Evolutionary conservation across 768 basidiomycete species (phyloP), one percentile per base, ranked within the genome.

Genomic region (Cystobasidium tubakii): DNA sequence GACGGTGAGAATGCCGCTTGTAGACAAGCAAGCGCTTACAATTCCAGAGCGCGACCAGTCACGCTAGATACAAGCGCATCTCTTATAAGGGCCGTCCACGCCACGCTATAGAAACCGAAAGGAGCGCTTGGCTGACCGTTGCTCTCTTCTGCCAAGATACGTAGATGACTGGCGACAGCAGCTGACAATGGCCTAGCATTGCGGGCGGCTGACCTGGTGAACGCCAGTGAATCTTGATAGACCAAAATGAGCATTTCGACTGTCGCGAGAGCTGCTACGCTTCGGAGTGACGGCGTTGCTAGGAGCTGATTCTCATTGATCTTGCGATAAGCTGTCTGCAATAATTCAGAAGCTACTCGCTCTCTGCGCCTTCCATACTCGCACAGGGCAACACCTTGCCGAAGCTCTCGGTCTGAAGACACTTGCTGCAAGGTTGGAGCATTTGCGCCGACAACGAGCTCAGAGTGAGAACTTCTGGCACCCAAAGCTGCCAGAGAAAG

Each of bases 221-320:
- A 57, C 10, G 36, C 15, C 19, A 71, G 29, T 29, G 69, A 55
- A 44, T 71, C 54, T 23, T 34, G 23, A 27, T 33, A 71, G 1
- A 62, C 69, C 33, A 60, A 19, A n/a, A 71, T 55, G n/a, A 71
- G 55, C 69, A 71, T 71, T 27, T 71, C 69, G 9, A 44, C 33
- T 3, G 55, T 57, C 1, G 33, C 55, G 2, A 71, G 55, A 33
- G 69, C 69, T 36, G 55, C 33, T n/a, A 43, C 34, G 21, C 69
- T 60, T 25, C 42, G 10, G 12, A 71, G 55, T 4, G 27, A 29
- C 12, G 69, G 69, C n/a, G 33, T 71, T 33, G 69, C 55, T 9
- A 71, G 54, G 54, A 60, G 25, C 13, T 34, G 2, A n/a, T 36
- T 57, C 13, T 71, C 54, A 39, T 71, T 60, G n/a, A 71, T 55